phyloP scores from a whole-genome alignment of 2,329 filamentous ascomycete species.

The Colletotrichum tropicale region DNA sequence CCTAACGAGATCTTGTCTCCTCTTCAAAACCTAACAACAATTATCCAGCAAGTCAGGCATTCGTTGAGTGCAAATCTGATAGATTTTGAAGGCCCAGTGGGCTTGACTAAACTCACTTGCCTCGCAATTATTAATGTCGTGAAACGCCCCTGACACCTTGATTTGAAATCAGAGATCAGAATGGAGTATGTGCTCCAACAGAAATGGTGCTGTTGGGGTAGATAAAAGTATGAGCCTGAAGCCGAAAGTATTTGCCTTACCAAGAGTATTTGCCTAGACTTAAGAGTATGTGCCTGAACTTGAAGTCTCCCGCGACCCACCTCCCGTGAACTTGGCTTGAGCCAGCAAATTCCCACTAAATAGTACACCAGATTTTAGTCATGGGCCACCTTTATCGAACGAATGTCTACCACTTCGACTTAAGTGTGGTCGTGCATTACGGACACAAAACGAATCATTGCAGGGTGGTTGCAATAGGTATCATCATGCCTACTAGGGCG shows the following conservation, averaged over 20 bases:
- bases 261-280: not conserved
- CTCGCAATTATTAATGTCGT: not conserved
- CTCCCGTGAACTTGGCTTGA: rapidly evolving
- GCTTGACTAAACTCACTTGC: not conserved
- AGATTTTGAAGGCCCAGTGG: not conserved
- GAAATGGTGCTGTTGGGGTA: not conserved
- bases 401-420: no score
- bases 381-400: rapidly evolving
- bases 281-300: not conserved
- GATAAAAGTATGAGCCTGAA: not conserved
- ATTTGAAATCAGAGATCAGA: not conserved
- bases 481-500: no score
- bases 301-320: not conserved
- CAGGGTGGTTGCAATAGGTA: not conserved
- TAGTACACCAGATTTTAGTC: not conserved
- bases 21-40: rapidly evolving
- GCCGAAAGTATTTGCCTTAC: not conserved
- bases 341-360: not conserved
- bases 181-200: not conserved
- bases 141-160: rapidly evolving
- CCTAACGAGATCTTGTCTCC: not conserved
- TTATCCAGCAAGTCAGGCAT: not conserved
- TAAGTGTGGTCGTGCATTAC: no score
- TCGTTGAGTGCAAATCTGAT: not conserved
- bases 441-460: no score